Conservation (phyloP, 352 stramenopile species). For the Lagenidium sp. region DNA sequence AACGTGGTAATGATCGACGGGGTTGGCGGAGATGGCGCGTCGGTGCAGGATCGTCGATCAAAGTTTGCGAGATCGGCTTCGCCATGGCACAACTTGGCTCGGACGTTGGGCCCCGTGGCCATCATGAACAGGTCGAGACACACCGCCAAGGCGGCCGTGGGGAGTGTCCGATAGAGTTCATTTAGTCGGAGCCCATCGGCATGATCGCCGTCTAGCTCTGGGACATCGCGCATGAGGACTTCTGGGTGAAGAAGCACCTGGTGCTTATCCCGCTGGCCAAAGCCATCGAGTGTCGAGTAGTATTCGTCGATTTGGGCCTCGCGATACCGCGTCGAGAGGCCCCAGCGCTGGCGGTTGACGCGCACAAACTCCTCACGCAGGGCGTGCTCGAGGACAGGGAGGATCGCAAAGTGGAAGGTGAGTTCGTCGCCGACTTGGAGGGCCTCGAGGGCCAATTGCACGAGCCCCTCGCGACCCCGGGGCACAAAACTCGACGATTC, state of each 20-base stretch:
- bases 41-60: no score
- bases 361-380: conserved; percentile 48
- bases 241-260: conserved; percentile 50
- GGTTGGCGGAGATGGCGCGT: no score
- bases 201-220: no score
- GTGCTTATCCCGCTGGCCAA: conserved; percentile 67
- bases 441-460: conserved; percentile 18
- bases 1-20: conserved; percentile 23
- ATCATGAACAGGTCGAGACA: conserved; percentile 78
- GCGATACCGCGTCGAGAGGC: conserved; percentile 24
- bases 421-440: conserved; percentile 28
- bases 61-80: conserved; percentile 41
- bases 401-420: conserved; percentile 41
- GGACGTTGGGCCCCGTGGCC: conserved; percentile 44
- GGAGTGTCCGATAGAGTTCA: conserved; percentile 37
- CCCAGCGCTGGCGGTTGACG: conserved; percentile 20
- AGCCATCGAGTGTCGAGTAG: conserved; percentile 74
- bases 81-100: conserved; percentile 65
- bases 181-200: conserved; percentile 12
- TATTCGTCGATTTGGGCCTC: conserved; percentile 57
- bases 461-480: conserved; percentile 20
- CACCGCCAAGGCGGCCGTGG: conserved; percentile 24
- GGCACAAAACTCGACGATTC: conserved; percentile 10
- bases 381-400: conserved; percentile 62
- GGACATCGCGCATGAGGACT: conserved; percentile 6